phyloP scores from a whole-genome alignment of 805 yeast species.

The Saturnispora mendoncae region DNA sequence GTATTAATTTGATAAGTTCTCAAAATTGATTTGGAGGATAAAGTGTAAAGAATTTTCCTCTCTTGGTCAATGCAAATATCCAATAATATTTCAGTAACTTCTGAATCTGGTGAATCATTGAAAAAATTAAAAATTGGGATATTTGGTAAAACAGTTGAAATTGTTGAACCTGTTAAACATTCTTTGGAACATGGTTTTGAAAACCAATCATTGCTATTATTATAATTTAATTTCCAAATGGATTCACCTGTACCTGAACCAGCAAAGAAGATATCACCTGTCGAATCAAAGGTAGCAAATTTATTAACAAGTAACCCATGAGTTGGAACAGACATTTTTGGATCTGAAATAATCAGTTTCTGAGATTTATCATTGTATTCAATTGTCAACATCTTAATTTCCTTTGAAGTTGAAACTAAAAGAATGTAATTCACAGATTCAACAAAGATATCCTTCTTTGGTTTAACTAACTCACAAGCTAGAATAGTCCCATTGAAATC shows the following conservation, averaged over 20 bases:
- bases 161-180: constrained; percentile 65
- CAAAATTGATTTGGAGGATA: constrained; percentile 74
- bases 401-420: constrained; percentile 70
- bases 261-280: constrained; percentile 76
- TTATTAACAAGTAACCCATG: constrained; percentile 69
- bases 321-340: constrained; percentile 71
- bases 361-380: constrained; percentile 34
- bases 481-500: constrained; percentile 71
- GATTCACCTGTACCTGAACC: constrained; percentile 73
- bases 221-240: constrained; percentile 81
- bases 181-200: constrained; percentile 73
- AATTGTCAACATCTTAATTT: constrained; percentile 69
- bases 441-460: constrained; percentile 73
- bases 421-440: constrained; percentile 65
- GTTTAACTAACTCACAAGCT: constrained; percentile 68
- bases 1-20: constrained; percentile 60
- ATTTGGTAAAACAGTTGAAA: constrained; percentile 43
- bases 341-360: constrained; percentile 64
- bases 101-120: constrained; percentile 16
- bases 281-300: constrained; percentile 47
- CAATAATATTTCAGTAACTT: constrained; percentile 41
- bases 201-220: constrained; percentile 80
- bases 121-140: constrained; percentile 25
- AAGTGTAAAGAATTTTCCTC: constrained; percentile 67
- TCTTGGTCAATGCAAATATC: constrained; percentile 69